phyloP scores from a whole-genome alignment of 1,284 basidiomycete genomes.

The Ustanciosporium gigantosporum region DNA sequence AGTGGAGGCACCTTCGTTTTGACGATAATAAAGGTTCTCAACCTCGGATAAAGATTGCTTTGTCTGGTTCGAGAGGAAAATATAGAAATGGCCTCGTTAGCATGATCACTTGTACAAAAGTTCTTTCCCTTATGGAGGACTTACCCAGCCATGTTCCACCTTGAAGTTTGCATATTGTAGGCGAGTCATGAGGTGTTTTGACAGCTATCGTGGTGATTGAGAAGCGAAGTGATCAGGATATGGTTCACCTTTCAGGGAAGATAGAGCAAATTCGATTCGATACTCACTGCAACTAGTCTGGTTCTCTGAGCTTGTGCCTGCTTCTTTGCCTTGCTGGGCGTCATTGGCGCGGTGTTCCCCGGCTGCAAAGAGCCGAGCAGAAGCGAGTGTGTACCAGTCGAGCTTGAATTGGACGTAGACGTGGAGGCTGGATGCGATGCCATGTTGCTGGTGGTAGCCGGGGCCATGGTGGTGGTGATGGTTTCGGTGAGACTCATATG shows the following conservation, averaged over 20 bases:
- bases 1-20: slow-evolving; percentile 15
- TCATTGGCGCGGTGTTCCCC: slow-evolving; percentile 18
- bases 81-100: slow-evolving; percentile 1
- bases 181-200: slow-evolving; percentile 45
- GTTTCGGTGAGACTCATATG: background rate
- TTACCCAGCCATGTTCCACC: slow-evolving; percentile 57
- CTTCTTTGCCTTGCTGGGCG: slow-evolving; percentile 30
- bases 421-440: slow-evolving; percentile 15
- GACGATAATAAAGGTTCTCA: slow-evolving; percentile 57
- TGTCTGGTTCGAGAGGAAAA: slow-evolving; percentile 22
- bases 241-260: too few species aligned
- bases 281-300: slow-evolving; percentile 35
- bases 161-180: slow-evolving; percentile 57
- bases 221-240: background rate
- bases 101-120: too few species aligned
- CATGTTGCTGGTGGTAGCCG: slow-evolving; percentile 12
- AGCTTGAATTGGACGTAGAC: slow-evolving; percentile 6
- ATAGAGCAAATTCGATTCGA: too few species aligned
- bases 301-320: slow-evolving; percentile 40
- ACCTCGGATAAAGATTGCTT: slow-evolving; percentile 56
- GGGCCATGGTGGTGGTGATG: slow-evolving; percentile 2
- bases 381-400: slow-evolving; percentile 11
- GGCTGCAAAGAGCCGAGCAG: slow-evolving; percentile 26
- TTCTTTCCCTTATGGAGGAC: too few species aligned
- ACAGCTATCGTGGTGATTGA: slow-evolving; percentile 34